A percentile compares a stretch with the other conserved stretches of the same genome.
These are phyloP conservation scores for Acacia crassicarpa DNA, from an alignment of 306 rosid species.

Conservation along the genomic window DNA sequence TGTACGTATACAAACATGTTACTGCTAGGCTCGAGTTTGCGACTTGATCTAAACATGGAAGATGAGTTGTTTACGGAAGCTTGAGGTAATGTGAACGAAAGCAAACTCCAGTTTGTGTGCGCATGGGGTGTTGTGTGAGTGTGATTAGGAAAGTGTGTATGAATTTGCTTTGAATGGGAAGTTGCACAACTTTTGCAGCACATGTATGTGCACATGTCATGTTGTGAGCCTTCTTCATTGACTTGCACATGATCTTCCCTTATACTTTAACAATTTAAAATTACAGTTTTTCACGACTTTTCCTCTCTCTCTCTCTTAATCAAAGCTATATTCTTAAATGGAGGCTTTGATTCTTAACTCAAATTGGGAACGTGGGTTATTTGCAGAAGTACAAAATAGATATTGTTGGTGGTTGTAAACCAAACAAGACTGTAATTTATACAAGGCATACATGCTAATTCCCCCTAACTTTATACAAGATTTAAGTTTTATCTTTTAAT, in stretches of 20 bases:
- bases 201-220: constrained; percentile 34
- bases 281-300: neutral
- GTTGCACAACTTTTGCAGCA: constrained; percentile 24
- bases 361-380: neutral
- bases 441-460: too few relatives aligned
- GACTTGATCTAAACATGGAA: too few relatives aligned
- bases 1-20: too few relatives aligned
- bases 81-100: neutral
- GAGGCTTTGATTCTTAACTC: constrained; percentile 6
- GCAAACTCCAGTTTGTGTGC: constrained; percentile 26
- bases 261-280: constrained; percentile 1
- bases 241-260: constrained; percentile 14
- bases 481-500: too few relatives aligned
- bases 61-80: constrained; percentile 10
- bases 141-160: constrained; percentile 5
- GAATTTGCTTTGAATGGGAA: constrained; percentile 19
- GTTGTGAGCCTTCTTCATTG: constrained; percentile 11
- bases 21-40: too few relatives aligned
- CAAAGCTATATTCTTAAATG: neutral
- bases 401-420: neutral
- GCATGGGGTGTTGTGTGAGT: constrained; percentile 28
- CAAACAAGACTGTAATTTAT: neutral
- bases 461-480: too few relatives aligned
- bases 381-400: neutral
- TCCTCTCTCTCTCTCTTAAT: neutral